Conservation (phyloP, 768 basidiomycete species). For the Austroboletus festivus region DNA sequence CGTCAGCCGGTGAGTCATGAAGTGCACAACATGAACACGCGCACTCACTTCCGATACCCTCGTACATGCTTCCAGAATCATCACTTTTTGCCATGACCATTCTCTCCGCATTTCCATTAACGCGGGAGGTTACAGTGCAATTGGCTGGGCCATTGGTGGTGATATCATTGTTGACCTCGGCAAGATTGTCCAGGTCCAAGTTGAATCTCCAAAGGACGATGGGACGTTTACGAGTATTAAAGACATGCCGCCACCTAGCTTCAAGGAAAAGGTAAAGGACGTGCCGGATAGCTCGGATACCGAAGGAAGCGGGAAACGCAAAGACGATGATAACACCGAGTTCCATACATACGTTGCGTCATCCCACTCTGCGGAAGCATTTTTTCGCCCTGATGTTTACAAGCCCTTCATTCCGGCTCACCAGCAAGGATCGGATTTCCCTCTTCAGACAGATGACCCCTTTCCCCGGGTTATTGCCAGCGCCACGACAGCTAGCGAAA, state of each 20-base stretch:
- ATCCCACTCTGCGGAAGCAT: slow-evolving; percentile 51
- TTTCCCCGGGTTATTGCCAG: neutral
- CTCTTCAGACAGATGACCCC: neutral
- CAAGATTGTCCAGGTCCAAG: slow-evolving; percentile 61
- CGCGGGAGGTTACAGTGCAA: slow-evolving; percentile 88
- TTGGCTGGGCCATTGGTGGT: slow-evolving; percentile 85
- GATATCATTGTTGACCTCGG: slow-evolving; percentile 82
- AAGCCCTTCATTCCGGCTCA: slow-evolving; percentile 18
- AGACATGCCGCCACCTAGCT: slow-evolving; percentile 48
- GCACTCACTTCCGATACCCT: slow-evolving; percentile 4
- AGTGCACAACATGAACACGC: slow-evolving; percentile 1
- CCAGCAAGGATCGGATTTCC: slow-evolving; percentile 19
- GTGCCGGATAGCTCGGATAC: slow-evolving; percentile 7
- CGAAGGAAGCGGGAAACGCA: slow-evolving; percentile 44
- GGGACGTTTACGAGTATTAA: slow-evolving; percentile 60
- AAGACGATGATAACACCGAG: slow-evolving; percentile 51
- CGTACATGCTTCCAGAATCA: slow-evolving; percentile 46
- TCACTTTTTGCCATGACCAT: slow-evolving; percentile 73
- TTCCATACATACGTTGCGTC: slow-evolving; percentile 54
- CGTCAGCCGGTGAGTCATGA: slow-evolving; percentile 64
- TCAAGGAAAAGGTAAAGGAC: slow-evolving; percentile 51
- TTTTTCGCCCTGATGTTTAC: slow-evolving; percentile 33
- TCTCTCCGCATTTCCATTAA: slow-evolving; percentile 75
- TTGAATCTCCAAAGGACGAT: slow-evolving; percentile 55
- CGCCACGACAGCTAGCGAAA: too few relatives aligned